Conservation (phyloP, 2,329 filamentous ascomycete species). For the Cytospora leucostoma region DNA sequence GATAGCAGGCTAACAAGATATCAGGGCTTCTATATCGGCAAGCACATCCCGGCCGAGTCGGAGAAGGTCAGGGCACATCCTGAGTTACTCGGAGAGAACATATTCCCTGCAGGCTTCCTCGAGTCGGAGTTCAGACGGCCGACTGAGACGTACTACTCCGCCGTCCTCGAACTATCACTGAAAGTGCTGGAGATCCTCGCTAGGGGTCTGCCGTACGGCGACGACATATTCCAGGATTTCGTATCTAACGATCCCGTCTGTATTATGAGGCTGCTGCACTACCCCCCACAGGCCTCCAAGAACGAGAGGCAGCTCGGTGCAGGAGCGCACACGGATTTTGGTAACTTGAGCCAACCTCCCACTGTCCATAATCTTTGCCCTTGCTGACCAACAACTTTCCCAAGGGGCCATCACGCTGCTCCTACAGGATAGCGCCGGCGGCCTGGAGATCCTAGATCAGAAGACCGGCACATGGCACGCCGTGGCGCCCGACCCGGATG, state of each 20-base stretch:
- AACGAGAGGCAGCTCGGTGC: conserved; percentile 39
- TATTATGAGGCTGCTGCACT: conserved; percentile 50
- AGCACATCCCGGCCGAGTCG: conserved; percentile 38
- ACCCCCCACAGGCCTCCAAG: conserved; percentile 44
- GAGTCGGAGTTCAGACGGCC: conserved; percentile 40
- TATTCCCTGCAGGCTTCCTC: conserved; percentile 36
- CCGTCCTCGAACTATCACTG: conserved; percentile 42
- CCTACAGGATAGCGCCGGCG: conserved; percentile 52
- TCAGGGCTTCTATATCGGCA: conserved; percentile 43
- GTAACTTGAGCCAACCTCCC: conserved; percentile 30
- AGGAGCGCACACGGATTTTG: conserved; percentile 58
- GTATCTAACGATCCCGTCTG: conserved; percentile 44
- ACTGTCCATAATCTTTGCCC: background rate
- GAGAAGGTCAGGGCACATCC: conserved; percentile 39
- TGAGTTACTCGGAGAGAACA: conserved; percentile 44
- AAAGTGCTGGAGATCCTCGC: conserved; percentile 46
- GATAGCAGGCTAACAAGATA: background rate
- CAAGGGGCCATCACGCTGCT: conserved; percentile 53
- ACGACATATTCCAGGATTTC: conserved; percentile 47
- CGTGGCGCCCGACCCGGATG: conserved; percentile 46
- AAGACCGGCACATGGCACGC: conserved; percentile 46
- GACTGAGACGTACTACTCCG: conserved; percentile 44
- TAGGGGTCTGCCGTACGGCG: conserved; percentile 43
- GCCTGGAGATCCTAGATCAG: conserved; percentile 53
- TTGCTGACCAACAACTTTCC: background rate